Evolutionary conservation across 305 asterid species (phyloP), one percentile per base, ranked within the genome.

Genomic region (Fraxinus baroniana): DNA sequence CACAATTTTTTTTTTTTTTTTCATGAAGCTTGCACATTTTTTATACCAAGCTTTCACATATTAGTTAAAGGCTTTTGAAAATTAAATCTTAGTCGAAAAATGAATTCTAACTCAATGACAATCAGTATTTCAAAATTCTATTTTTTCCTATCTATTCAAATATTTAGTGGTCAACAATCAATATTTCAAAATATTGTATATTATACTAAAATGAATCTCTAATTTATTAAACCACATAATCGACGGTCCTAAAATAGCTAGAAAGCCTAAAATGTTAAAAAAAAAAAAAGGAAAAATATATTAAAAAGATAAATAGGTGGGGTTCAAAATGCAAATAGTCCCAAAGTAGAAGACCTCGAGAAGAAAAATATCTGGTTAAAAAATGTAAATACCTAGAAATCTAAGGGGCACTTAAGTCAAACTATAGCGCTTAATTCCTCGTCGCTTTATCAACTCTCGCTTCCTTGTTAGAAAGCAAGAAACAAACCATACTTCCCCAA

Each of bases 391-490:
- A 70, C 41, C 0, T 2, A 5, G 39, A 30, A 70, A 12, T 70
- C 22, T 30, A 9, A 30, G 75, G 75, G 75, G 75, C 24, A 70
- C 37, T 70, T 30, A 30, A 70, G 39, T 28, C 75, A 70, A 70
- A 70, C 9, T 12, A 3, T 2, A 28, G 20, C 39, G 20, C 36
- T 72, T 33, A 72, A 35, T 72, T 72, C 44, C 76, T 32, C 24
- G 2, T 26, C 41, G 36, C 76, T 71, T 71, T 32, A 71, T 28
- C 18, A n/a, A 72, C 76, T 84, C 76, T 85, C 83, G 88, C 46
- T 87, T 60, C 80, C 24, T 80, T 82, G 90, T 80, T 87, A 87
- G 87, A 87, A 89, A 83, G 83, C 18, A 70, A 84, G 30, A 39
- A 24, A 24, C 24, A 49, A 3, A 12, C 68, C 68, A 77, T 9